Conservation (phyloP, 164 flowering plant species). For the Liriodendron chinense region DNA sequence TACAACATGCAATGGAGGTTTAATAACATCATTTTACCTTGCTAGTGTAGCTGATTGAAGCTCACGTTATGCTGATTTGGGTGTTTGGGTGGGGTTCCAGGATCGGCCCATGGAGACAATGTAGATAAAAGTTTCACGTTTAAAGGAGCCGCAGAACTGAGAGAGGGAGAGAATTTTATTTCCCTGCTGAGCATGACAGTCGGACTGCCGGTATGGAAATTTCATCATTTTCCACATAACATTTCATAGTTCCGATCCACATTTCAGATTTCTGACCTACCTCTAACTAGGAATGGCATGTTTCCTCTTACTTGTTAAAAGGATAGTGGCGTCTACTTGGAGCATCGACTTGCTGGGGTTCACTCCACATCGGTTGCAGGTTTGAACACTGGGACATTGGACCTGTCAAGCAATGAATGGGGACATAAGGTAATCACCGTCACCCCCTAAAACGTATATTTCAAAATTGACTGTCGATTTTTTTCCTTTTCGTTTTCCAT, state of each 20-base stretch:
- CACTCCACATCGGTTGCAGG: slow-evolving; percentile 52
- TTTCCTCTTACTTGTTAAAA: background rate
- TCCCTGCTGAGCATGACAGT: slow-evolving; percentile 51
- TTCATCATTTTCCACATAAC: background rate
- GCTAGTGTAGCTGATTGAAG: background rate
- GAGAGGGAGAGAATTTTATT: slow-evolving; percentile 60
- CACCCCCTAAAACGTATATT: background rate
- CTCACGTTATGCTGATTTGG: background rate
- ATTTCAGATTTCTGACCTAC: background rate
- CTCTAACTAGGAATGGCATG: background rate
- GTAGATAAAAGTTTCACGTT: slow-evolving; percentile 58
- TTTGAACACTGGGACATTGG: slow-evolving; percentile 79
- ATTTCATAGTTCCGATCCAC: background rate
- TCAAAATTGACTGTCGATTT: background rate
- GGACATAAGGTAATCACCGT: slow-evolving; percentile 49
- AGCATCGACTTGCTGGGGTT: slow-evolving; percentile 70
- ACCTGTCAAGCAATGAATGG: slow-evolving; percentile 63
- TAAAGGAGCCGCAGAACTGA: slow-evolving; percentile 35
- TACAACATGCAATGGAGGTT: background rate
- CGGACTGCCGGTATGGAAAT: slow-evolving; percentile 65
- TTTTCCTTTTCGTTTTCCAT: background rate
- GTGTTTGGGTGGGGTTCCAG: slow-evolving; percentile 25
- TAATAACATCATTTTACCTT: background rate
- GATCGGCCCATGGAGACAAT: slow-evolving; percentile 64
- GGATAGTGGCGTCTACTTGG: slow-evolving; percentile 89